Evolutionary conservation across 805 yeast genomes (phyloP).

Genomic region (Scheffersomyces amazonensis): DNA sequence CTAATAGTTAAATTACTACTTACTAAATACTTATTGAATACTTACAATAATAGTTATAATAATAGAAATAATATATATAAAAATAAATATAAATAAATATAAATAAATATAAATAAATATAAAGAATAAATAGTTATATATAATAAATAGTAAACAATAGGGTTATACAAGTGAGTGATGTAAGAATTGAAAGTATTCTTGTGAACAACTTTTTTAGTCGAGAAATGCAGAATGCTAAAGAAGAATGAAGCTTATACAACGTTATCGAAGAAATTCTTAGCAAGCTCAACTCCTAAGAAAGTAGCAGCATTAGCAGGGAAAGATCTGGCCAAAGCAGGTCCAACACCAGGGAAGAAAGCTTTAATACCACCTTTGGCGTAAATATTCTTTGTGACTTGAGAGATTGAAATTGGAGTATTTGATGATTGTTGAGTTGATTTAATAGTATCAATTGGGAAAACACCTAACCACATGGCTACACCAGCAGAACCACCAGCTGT

Average conservation of each 20-base stretch:
- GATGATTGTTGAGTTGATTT: slow-evolving; percentile 80
- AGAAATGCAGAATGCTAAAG: not conserved
- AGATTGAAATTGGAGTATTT: slow-evolving; percentile 50
- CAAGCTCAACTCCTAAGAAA: slow-evolving; percentile 89
- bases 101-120: not conserved
- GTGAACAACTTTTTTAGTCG: not conserved
- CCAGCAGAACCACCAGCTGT: slow-evolving; percentile 97
- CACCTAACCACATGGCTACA: slow-evolving; percentile 93
- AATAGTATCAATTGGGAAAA: slow-evolving; percentile 94
- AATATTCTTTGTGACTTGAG: slow-evolving; percentile 63
- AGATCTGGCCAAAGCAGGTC: slow-evolving; percentile 90
- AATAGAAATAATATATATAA: too few relatives aligned
- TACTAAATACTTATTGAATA: too few relatives aligned
- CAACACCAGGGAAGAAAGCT: slow-evolving; percentile 96
- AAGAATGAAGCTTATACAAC: slow-evolving; percentile 26
- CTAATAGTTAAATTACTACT: too few relatives aligned
- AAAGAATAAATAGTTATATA: too few relatives aligned
- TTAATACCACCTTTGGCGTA: slow-evolving; percentile 76
- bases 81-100: not conserved
- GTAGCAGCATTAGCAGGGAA: slow-evolving; percentile 99
- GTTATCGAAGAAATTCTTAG: slow-evolving; percentile 44
- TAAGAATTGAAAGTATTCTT: not conserved
- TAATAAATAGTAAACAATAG: too few relatives aligned
- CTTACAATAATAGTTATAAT: too few relatives aligned
- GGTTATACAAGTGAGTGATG: too few relatives aligned